These are phyloP conservation scores for Barnettozyma pratensis DNA, from an alignment of 805 yeast species.

Conservation along the genomic window DNA sequence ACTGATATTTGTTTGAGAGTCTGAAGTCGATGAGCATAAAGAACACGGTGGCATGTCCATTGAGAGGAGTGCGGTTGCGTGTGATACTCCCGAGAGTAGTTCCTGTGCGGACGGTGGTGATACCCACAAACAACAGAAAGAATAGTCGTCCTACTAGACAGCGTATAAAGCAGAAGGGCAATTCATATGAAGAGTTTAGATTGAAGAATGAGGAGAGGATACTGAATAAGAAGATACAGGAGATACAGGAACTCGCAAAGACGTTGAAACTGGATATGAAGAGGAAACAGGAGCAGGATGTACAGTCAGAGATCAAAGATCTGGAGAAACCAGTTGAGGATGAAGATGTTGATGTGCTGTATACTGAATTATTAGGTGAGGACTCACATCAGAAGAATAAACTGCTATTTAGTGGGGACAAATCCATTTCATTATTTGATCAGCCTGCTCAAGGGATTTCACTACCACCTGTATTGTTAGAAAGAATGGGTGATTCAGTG, in stretches of 20 bases:
- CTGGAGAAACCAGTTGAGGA: constrained; percentile 14
- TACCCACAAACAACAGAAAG: constrained; percentile 1
- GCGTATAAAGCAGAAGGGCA: neutral
- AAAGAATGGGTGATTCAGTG: constrained; percentile 37
- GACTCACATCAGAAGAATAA: neutral
- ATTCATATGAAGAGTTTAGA: neutral
- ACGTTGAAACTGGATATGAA: constrained; percentile 13
- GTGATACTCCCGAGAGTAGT: too few species aligned
- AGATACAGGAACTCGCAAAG: constrained; percentile 15
- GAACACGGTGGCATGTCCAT: too few species aligned
- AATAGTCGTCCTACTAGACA: neutral
- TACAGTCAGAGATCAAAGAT: constrained; percentile 11
- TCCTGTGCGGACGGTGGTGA: constrained; percentile 1
- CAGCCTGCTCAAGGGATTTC: constrained; percentile 21
- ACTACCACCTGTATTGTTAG: constrained; percentile 32
- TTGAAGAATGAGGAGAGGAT: neutral
- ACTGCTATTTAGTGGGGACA: neutral
- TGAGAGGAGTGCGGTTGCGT: too few species aligned
- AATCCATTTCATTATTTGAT: constrained; percentile 16
- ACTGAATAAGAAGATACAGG: constrained; percentile 16
- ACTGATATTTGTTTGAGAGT: too few species aligned
- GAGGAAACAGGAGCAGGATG: constrained; percentile 11
- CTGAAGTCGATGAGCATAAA: too few species aligned
- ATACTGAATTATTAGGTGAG: constrained; percentile 11
- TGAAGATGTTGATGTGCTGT: constrained; percentile 18